Percentiles rank a stretch among this genome's conserved stretches.
These are phyloP conservation scores for Xylaria arbuscula DNA, from an alignment of 2,329 filamentous ascomycete species.

Conservation along the genomic window DNA sequence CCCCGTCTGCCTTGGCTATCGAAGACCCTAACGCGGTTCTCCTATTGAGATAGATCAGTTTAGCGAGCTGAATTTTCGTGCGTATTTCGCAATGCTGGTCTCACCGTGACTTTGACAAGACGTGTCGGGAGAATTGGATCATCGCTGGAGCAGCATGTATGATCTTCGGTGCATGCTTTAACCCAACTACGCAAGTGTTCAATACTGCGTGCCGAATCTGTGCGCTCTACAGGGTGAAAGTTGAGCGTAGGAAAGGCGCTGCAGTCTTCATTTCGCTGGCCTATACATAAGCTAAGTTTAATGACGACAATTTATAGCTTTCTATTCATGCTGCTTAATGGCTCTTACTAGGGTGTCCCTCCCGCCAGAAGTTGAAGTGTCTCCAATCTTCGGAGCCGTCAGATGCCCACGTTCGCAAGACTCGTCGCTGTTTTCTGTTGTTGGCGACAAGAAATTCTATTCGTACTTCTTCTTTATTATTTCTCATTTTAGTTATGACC, in stretches of 20 bases:
- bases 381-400: constrained; percentile 18
- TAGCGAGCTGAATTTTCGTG: neutral
- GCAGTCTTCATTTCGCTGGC: neutral
- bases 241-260: constrained; percentile 4
- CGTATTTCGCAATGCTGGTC: neutral
- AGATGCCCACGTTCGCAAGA: constrained; percentile 28
- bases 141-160: constrained; percentile 12
- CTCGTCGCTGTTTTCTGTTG: neutral
- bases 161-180: constrained; percentile 16
- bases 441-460: constrained; percentile 6
- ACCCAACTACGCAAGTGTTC: constrained; percentile 29
- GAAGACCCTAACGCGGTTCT: constrained; percentile 19
- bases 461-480: constrained; percentile 18
- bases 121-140: constrained; percentile 23
- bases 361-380: constrained; percentile 32
- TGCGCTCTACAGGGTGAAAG: constrained; percentile 19
- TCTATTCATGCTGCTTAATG: neutral
- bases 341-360: constrained; percentile 3
- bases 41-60: constrained; percentile 7
- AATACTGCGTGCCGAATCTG: constrained; percentile 11
- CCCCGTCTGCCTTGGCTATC: constrained; percentile 7
- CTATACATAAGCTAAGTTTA: neutral
- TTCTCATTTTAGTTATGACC: neutral
- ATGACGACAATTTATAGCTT: neutral
- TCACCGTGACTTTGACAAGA: constrained; percentile 25